Conservation (phyloP, 2,329 filamentous ascomycete species). For the Aspergillus ruber region DNA sequence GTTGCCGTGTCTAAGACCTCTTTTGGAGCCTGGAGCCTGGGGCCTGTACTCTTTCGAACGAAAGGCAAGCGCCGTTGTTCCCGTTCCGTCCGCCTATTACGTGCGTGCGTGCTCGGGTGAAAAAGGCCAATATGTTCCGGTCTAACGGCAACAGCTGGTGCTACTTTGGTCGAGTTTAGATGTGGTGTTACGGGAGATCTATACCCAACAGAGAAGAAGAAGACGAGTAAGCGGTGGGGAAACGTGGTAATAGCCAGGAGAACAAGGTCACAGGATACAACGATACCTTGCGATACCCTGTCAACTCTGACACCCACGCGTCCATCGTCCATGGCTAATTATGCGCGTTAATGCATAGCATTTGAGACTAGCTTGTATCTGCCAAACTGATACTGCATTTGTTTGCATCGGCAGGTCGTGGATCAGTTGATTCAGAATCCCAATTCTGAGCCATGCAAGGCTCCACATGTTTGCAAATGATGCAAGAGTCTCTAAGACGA, state of each 20-base stretch:
- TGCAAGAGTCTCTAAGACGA: conserved; percentile 18
- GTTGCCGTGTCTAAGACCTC: conserved; percentile 29
- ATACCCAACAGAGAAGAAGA: too few species aligned
- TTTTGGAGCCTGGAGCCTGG: conserved; percentile 18
- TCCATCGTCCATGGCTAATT: background rate
- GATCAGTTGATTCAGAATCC: conserved; percentile 7
- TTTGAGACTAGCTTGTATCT: conserved; percentile 3
- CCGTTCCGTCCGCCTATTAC: conserved; percentile 17
- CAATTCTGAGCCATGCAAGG: conserved; percentile 13
- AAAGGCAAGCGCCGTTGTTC: conserved; percentile 8
- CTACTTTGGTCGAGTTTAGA: too few species aligned
- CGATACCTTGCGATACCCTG: background rate
- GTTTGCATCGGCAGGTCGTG: conserved; percentile 20
- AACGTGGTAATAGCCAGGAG: too few species aligned
- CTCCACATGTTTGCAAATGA: conserved; percentile 22
- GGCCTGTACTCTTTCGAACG: conserved; percentile 7
- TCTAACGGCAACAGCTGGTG: too few species aligned
- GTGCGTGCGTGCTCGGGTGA: conserved; percentile 3
- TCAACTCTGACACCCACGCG: background rate
- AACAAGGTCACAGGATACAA: too few species aligned
- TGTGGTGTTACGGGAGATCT: too few species aligned
- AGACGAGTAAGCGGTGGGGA: too few species aligned
- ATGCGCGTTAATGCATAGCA: background rate
- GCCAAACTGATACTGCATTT: conserved; percentile 15
- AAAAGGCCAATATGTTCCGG: too few species aligned